Conservation (phyloP, 306 rosid genomes). For the Inga leiocalycina region DNA sequence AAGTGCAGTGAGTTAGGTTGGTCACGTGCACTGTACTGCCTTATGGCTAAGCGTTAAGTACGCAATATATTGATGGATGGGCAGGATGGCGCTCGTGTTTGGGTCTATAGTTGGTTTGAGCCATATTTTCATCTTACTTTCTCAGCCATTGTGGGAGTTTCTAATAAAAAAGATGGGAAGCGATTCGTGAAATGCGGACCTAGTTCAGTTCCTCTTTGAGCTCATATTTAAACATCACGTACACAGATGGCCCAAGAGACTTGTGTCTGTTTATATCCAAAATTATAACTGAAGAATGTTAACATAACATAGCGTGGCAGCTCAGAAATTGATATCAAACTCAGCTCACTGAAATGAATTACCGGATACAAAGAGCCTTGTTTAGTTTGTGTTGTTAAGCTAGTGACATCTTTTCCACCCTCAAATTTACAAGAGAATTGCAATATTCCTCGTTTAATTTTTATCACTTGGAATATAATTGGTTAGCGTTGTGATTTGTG, state of each 20-base stretch:
- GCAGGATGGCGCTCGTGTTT: not conserved
- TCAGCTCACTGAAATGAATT: not conserved
- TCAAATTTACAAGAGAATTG: not conserved
- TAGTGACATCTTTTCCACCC: not conserved
- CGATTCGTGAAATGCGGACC: not conserved
- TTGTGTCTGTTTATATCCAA: not conserved
- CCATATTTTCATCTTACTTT: not conserved
- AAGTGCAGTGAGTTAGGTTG: not conserved
- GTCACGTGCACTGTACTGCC: not conserved
- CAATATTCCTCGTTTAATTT: too few relatives aligned
- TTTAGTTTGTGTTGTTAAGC: not conserved
- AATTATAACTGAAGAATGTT: not conserved
- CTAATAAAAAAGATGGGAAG: not conserved
- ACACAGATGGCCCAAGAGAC: not conserved
- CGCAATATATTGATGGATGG: not conserved
- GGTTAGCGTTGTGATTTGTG: too few relatives aligned
- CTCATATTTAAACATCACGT: not conserved
- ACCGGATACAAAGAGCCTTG: not conserved
- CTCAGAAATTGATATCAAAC: not conserved
- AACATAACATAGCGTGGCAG: not conserved
- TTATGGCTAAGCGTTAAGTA: not conserved
- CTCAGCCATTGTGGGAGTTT: not conserved
- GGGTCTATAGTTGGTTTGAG: not conserved
- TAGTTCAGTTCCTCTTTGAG: not conserved
- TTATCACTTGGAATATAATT: too few relatives aligned